A percentile compares a stretch with the other conserved stretches of the same genome.
phyloP scores from a whole-genome alignment of 1,284 basidiomycete genomes.

The Trametes versicolor region DNA sequence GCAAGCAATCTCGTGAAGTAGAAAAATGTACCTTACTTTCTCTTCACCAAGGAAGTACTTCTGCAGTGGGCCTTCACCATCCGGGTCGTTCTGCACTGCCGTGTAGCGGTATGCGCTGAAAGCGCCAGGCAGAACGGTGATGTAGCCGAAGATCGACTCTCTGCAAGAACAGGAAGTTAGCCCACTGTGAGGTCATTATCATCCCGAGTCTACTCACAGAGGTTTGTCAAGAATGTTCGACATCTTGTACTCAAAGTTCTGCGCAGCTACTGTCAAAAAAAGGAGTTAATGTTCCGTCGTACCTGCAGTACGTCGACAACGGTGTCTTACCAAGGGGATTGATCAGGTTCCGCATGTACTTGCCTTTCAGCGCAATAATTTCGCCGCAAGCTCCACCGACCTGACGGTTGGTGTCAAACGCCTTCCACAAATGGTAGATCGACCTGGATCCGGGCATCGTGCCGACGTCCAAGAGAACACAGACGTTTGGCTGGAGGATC shows the following conservation, averaged over 20 bases:
- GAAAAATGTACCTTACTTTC: slow-evolving; percentile 60
- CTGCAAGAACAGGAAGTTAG: slow-evolving; percentile 39
- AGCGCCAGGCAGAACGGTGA: slow-evolving; percentile 92
- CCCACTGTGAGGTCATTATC: slow-evolving; percentile 17
- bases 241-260: slow-evolving; percentile 99
- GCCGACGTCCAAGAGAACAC: slow-evolving; percentile 94
- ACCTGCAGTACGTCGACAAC: slow-evolving; percentile 32
- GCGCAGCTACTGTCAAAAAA: slow-evolving; percentile 76
- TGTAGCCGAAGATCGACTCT: slow-evolving; percentile 90
- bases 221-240: slow-evolving; percentile 94
- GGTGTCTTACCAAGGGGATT: slow-evolving; percentile 77
- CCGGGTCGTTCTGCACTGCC: slow-evolving; percentile 87
- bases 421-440: slow-evolving; percentile 97
- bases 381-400: slow-evolving; percentile 97
- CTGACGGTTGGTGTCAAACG: slow-evolving; percentile 95
- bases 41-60: slow-evolving; percentile 97
- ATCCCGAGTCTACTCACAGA: slow-evolving; percentile 51
- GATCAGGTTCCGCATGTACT: slow-evolving; percentile 77
- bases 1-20: no score
- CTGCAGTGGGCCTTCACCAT: slow-evolving; percentile 88
- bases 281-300: slow-evolving; percentile 9
- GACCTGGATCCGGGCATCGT: slow-evolving; percentile 90
- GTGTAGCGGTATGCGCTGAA: slow-evolving; percentile 95
- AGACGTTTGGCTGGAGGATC: slow-evolving; percentile 87
- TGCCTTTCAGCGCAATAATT: slow-evolving; percentile 92